Base-by-base conservation (phyloP, 768 basidiomycete genomes). In the Suillus paluster region DNA sequence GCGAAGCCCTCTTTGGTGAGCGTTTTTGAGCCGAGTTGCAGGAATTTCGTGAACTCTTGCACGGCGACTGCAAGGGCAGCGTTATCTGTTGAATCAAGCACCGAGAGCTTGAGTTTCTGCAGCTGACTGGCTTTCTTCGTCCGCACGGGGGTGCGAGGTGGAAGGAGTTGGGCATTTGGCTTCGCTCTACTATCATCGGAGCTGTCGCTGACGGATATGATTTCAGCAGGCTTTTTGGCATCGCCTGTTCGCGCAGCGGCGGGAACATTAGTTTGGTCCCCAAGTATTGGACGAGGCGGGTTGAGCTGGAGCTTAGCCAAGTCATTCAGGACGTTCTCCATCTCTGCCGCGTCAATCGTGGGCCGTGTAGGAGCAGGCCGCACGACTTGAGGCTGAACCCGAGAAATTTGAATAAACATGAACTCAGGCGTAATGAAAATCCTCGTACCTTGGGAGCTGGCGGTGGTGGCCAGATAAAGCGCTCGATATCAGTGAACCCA, bases 381-480 rank as follows among this genome's bases (percentile, higher is more conserved):
- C 15, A 66, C 75, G 71, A n/a, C 70, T 67, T 25, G 53, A 11
- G 77, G 71, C 62, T 78, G 77, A 45, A 72, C 68, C 75, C 77
- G 52, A 59, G 19, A 27, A 38, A 41, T 3, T 45, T 58, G 14
- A 56, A 33, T 67, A 49, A 64, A 52, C 49, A 4, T 17, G 36
- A 39, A 60, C 23, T 48, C 49, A 41, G 30, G 33, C 5, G 11
- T 33, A 46, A 39, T 34, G 10, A 12, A 57, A 58, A 64, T 52
- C 17, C 60, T 54, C 63, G 14, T 70, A 79, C 73, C 74, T 73
- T 69, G 61, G 66, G 66, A 25, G 55, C 65, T 52, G 72, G 74
- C n/a, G 82, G 83, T 12, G 89, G 86, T 4, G 90, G 90, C 91
- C 91, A 93, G 44, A 91, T 77, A 66, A 93, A 90, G 30, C 79